phyloP scores from a whole-genome alignment of 2,329 filamentous ascomycete genomes.

The Thelonectria rubi region DNA sequence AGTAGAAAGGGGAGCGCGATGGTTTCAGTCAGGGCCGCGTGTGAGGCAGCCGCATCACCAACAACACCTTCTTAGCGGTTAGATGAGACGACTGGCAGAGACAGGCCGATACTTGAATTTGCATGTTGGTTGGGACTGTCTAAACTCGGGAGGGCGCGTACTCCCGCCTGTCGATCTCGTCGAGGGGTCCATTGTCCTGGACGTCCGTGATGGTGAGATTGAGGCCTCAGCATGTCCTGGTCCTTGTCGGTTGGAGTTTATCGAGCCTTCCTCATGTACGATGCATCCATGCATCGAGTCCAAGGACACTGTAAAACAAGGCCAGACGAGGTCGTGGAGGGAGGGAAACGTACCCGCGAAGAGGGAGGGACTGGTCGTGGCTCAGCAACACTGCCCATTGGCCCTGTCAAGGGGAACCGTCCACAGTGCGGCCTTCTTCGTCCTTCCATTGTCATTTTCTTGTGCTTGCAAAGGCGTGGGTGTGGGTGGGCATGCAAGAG shows the following conservation, averaged over 20 bases:
- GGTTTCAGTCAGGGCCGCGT: constrained; percentile 39
- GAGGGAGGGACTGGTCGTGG: constrained; percentile 9
- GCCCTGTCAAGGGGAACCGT: constrained; percentile 1
- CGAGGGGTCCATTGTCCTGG: neutral
- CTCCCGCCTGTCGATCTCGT: constrained; percentile 7
- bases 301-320: neutral
- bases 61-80: constrained; percentile 3
- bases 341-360: neutral
- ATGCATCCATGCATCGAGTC: neutral
- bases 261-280: neutral
- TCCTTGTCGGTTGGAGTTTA: constrained; percentile 3
- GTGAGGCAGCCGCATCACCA: constrained; percentile 25
- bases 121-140: neutral
- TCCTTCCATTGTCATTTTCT: neutral
- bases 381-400: constrained; percentile 25
- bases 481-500: constrained; percentile 11
- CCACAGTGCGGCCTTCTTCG: neutral
- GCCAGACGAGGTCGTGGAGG: neutral
- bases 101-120: constrained; percentile 29
- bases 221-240: neutral
- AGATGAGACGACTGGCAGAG: constrained; percentile 4
- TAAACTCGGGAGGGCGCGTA: constrained; percentile 8
- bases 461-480: neutral
- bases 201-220: neutral
- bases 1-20: neutral